Base-by-base conservation (phyloP, 768 basidiomycete genomes). In the Amanita fuliginea region DNA sequence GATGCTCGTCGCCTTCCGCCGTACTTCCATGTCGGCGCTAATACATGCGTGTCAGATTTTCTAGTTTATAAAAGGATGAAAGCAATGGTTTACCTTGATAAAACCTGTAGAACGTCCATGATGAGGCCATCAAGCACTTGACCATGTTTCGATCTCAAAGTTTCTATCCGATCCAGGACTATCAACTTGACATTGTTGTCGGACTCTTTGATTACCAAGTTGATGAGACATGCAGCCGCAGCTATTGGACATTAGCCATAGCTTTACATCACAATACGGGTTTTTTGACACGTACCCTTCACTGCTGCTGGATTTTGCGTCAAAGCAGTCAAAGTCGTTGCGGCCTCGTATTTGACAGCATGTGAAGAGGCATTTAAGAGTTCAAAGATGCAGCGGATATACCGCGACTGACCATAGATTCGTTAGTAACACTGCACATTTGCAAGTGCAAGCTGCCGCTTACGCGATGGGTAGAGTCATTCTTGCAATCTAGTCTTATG, bases 131-230 rank as follows among this genome's bases (percentile, higher is more conserved):
- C 93, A 35, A 98, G 70, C 33, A 97, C 81, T 57, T 81, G 81
- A 14, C 89, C 93, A 64, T 97, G 93, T 59, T 83, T 89, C 4
- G 80, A 71, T 39, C 89, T 79, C 18, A 99, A 73, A 30, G 66
- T 67, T 48, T 97, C 89, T 32, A 99, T 76, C 40, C 96, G 82
- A 60, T 95, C 89, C 21, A 99, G 75, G 14, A 98, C 95, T 52
- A 98, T 98, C 40, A 97, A 77, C 66, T 97, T 98, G 65, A 97
- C 95, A 58, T 99, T 99, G 68, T 98, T 99, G 69, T 98, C 95
- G 1, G 93, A 91, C 66, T 98, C 95, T 67, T 94, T 95, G 63
- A 86, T 74, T 52, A 93, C 83, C 41, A 98, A 79, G 55, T 80
- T 86, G 58, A 96, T 89, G 55, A 95, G 81, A 55, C 79, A 86